A percentile compares a stretch with the other conserved stretches of the same genome.
Evolutionary conservation across 2,329 filamentous ascomycete species (phyloP).

Genomic region (Xenosphaeropsis pyriputrescens): DNA sequence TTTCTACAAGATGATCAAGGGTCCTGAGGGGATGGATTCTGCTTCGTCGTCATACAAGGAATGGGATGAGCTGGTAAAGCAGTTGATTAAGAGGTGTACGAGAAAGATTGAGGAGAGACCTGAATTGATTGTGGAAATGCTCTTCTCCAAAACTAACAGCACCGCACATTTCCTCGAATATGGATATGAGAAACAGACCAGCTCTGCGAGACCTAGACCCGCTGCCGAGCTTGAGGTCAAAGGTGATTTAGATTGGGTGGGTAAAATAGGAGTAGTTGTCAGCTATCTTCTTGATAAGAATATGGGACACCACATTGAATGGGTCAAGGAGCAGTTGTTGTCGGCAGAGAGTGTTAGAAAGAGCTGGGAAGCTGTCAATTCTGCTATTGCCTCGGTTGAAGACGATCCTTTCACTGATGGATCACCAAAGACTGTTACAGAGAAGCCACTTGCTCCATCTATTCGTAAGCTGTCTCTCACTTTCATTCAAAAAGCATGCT

Average conservation of each 20-base stretch:
- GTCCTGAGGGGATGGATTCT: conserved; percentile 60
- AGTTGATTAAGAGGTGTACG: conserved; percentile 67
- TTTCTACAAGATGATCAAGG: conserved; percentile 84
- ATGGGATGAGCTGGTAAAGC: conserved; percentile 80
- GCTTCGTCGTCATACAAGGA: conserved; percentile 59
- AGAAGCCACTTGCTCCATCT: conserved; percentile 26
- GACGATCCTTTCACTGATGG: conserved; percentile 20
- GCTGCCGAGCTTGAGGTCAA: conserved; percentile 77
- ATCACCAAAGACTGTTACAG: conserved; percentile 12
- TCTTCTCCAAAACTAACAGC: conserved; percentile 82
- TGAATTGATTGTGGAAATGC: conserved; percentile 75
- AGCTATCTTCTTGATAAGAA: conserved; percentile 68
- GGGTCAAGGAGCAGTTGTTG: conserved; percentile 61
- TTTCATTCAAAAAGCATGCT: conserved; percentile 7
- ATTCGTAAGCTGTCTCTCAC: conserved; percentile 30
- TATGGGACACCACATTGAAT: conserved; percentile 60
- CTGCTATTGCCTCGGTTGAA: conserved; percentile 34
- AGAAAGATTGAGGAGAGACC: conserved; percentile 78
- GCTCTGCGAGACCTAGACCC: conserved; percentile 48
- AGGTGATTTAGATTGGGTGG: conserved; percentile 44
- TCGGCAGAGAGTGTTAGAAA: conserved; percentile 59
- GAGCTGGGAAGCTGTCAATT: conserved; percentile 61
- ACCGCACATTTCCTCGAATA: conserved; percentile 83
- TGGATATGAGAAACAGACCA: conserved; percentile 69
- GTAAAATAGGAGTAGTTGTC: conserved; percentile 65